Base-by-base conservation (phyloP, 1,284 basidiomycete genomes). In the Fomitiporia mediterranea region DNA sequence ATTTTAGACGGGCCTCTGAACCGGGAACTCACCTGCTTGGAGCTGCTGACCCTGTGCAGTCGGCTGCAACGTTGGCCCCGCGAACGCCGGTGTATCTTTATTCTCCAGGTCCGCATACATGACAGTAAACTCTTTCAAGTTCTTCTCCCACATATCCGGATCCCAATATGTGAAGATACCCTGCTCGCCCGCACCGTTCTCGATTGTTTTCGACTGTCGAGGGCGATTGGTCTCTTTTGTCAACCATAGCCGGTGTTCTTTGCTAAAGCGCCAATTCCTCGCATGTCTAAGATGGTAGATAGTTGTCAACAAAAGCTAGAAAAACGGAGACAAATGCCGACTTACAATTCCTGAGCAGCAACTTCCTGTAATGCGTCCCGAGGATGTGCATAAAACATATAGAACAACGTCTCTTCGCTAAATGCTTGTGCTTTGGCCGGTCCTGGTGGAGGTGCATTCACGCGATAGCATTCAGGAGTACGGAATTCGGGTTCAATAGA, bases 211-310 rank as follows among this genome's bases (percentile, higher is more conserved):
- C 56, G 88, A 88, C 21, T 89, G 85, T 60, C 86, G 79, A 43
- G 87, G 88, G 4, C 52, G 51, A 35, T 86, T 89, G 46, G 82
- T 85, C 71, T 97, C 94, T 69, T 96, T 97, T 49, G 94, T 97
- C 68, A 98, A 83, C 96, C 96, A 99, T 62, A 96, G 76, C 60
- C 91, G 86, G 59, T 94, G 78, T 64, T 96, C 93, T 71, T 95
- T 98, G 81, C 98, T 95, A 73, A 91, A 99, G 63, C 96, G 79
- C 96, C 96, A 99, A 72, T 96, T 96, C 63, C 96, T 87, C 70
- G 93, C 92, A 76, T 88, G 97, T 66, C 92, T 94, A 64, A 39
- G 49, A 27, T 15, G 55, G 32, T 54, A 56, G 35, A 49, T 49
- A 23, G 13, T 30, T 21, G 34, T 23, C 7, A 46, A 30, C 19